A percentile compares a stretch with the other conserved stretches of the same genome.
These are phyloP conservation scores for Zygosaccharomyces sapae DNA, from an alignment of 1,139 yeast species.

Conservation along the genomic window DNA sequence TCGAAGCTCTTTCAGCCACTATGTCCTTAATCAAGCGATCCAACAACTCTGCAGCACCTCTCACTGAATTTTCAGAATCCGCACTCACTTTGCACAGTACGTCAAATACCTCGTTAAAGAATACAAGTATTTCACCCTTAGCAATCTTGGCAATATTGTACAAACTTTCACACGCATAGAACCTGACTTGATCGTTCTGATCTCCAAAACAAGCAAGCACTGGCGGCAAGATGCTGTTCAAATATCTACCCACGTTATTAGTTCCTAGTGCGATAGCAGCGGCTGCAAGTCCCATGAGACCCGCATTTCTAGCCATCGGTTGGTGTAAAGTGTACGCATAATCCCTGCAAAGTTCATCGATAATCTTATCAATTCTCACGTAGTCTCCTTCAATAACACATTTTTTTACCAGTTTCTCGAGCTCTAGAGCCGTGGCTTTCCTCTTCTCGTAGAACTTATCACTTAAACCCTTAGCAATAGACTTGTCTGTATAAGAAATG, in stretches of 20 bases:
- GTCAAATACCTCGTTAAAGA: slow-evolving; percentile 93
- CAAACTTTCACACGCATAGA: slow-evolving; percentile 94
- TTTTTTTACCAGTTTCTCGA: slow-evolving; percentile 74
- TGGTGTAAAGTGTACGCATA: slow-evolving; percentile 74
- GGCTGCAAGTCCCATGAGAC: slow-evolving; percentile 72
- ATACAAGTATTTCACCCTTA: slow-evolving; percentile 84
- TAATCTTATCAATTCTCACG: slow-evolving; percentile 62
- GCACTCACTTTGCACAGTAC: slow-evolving; percentile 86
- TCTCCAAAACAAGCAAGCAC: slow-evolving; percentile 95
- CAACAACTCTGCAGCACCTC: slow-evolving; percentile 91
- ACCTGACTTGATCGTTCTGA: slow-evolving; percentile 92
- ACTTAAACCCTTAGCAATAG: slow-evolving; percentile 75
- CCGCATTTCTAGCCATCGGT: slow-evolving; percentile 73
- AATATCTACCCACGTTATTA: slow-evolving; percentile 62
- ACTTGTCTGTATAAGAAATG: slow-evolving; percentile 48
- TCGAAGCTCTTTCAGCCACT: slow-evolving; percentile 90
- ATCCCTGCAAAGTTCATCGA: slow-evolving; percentile 63
- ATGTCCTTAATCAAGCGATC: slow-evolving; percentile 91
- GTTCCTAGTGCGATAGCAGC: slow-evolving; percentile 75
- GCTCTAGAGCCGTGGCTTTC: slow-evolving; percentile 87
- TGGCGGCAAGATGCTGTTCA: slow-evolving; percentile 86
- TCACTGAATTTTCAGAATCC: slow-evolving; percentile 86
- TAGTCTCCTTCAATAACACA: slow-evolving; percentile 65
- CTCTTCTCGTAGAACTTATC: slow-evolving; percentile 93
- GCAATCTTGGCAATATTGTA: slow-evolving; percentile 97